These are phyloP conservation scores for Filosporella fistucella DNA, from an alignment of 495 filamentous ascomycete genomes.

Conservation along the genomic window DNA sequence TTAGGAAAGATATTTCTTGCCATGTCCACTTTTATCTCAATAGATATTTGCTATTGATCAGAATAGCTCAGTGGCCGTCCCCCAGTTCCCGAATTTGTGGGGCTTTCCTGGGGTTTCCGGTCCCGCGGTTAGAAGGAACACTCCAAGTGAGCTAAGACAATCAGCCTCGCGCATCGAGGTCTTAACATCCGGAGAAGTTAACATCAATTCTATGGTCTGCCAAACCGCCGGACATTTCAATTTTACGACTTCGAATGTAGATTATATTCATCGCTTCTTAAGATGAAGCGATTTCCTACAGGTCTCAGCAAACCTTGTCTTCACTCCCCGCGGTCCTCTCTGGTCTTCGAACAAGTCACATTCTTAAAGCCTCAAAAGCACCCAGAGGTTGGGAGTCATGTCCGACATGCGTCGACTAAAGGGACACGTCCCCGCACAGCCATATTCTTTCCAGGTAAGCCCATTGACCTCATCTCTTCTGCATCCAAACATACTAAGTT, in stretches of 20 bases:
- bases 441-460: conserved; percentile 78
- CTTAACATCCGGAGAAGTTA: not conserved
- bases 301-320: conserved; percentile 13
- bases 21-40: no score
- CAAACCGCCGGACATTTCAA: no score
- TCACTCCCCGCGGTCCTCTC: no score
- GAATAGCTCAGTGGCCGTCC: no score
- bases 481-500: not conserved
- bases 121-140: conserved; percentile 7
- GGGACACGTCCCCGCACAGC: conserved; percentile 57
- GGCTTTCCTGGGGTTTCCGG: not conserved
- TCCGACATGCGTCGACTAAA: conserved; percentile 21
- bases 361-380: no score
- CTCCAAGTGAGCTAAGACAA: not conserved
- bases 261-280: not conserved
- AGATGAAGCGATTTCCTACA: conserved; percentile 18
- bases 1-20: no score
- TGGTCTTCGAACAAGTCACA: no score
- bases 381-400: no score
- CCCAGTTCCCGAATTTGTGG: conserved; percentile 1
- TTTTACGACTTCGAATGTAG: not conserved
- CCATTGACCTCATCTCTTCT: not conserved
- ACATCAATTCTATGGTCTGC: not conserved
- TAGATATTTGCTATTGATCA: no score
- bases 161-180: conserved; percentile 5